Evolutionary conservation across 2,329 filamentous ascomycete species (phyloP).

Genomic region (Ophiostoma fasciatum): DNA sequence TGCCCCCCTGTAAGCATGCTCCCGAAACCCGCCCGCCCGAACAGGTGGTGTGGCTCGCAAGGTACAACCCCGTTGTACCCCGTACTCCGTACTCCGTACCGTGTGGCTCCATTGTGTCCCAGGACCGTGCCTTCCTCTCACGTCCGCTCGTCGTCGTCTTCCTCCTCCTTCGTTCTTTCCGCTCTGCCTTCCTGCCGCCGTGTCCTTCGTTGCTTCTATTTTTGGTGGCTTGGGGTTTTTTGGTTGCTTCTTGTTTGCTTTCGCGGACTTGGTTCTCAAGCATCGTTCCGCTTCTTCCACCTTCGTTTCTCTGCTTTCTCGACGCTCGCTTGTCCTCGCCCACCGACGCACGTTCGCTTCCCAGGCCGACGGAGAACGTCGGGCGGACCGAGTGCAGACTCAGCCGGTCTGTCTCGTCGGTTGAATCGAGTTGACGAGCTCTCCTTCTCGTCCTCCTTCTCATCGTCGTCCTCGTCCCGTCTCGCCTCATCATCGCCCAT

Average conservation of each 20-base stretch:
- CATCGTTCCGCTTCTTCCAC: not conserved
- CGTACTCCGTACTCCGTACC: not conserved
- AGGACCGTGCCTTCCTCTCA: too few species aligned
- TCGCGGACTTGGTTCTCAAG: not conserved
- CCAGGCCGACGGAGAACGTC: too few species aligned
- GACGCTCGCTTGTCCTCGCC: not conserved
- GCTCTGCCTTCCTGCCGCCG: not conserved
- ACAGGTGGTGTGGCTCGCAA: too few species aligned
- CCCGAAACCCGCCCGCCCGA: too few species aligned
- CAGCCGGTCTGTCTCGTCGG: too few species aligned
- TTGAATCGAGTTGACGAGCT: too few species aligned
- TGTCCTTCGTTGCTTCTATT: not conserved
- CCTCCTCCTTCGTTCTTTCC: slow-evolving; percentile 1
- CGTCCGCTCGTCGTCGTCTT: too few species aligned
- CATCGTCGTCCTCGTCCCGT: not conserved
- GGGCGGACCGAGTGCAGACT: too few species aligned
- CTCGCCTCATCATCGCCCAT: not conserved
- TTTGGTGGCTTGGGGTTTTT: not conserved
- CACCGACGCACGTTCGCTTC: not conserved
- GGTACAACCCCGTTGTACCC: too few species aligned
- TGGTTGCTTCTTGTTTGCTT: not conserved
- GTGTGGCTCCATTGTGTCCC: not conserved
- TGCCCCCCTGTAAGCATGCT: too few species aligned
- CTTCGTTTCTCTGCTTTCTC: not conserved
- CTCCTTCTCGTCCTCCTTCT: not conserved